A percentile compares a stretch with the other conserved stretches of the same genome.
phyloP scores from a whole-genome alignment of 202 grass and related monocot genomes.

The Zizania palustris region DNA sequence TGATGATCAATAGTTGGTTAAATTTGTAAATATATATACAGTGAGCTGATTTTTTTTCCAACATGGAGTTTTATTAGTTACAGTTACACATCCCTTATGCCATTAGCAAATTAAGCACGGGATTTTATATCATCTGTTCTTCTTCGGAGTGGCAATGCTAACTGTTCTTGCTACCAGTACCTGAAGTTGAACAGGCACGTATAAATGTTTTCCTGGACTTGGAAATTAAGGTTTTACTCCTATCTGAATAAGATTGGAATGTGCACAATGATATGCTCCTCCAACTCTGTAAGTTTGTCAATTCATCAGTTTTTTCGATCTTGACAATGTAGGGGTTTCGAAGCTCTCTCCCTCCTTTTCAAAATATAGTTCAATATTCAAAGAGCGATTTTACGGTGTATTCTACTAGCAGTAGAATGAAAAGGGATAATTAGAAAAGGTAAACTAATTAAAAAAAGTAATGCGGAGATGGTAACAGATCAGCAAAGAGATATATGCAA shows the following conservation, averaged over 20 bases:
- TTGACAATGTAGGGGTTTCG: neutral
- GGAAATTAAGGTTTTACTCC: neutral
- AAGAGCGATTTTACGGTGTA: neutral
- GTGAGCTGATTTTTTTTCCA: neutral
- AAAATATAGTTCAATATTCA: too few species aligned
- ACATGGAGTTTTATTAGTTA: neutral
- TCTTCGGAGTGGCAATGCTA: neutral
- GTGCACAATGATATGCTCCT: neutral
- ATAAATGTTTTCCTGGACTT: neutral
- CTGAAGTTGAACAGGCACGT: neutral
- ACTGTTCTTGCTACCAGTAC: neutral
- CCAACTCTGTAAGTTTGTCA: neutral
- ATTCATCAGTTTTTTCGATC: neutral
- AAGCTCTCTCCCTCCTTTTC: too few species aligned
- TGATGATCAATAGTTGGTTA: neutral
- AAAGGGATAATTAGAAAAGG: too few species aligned
- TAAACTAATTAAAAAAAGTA: too few species aligned
- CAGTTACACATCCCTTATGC: neutral
- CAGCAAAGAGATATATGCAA: too few species aligned
- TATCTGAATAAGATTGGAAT: neutral
- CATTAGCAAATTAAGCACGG: neutral
- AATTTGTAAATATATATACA: neutral
- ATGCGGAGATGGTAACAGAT: too few species aligned
- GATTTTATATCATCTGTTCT: neutral
- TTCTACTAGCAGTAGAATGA: too few species aligned